Evolutionary conservation across 208 protist genomes (phyloP).

Genomic region (Wallacemonas sp.): DNA sequence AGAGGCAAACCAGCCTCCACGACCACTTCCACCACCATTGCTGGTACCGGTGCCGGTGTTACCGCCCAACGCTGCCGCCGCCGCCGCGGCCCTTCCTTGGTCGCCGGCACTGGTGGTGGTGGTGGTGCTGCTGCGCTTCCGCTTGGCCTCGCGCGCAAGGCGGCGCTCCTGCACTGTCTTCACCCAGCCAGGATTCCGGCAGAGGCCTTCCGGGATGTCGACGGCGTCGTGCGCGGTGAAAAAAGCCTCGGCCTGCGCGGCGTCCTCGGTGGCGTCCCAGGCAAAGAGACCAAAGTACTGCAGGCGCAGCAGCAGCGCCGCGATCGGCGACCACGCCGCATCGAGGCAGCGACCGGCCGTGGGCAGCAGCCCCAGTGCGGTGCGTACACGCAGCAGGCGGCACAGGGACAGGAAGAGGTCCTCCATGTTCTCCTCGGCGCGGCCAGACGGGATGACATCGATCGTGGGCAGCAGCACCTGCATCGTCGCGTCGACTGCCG

Average conservation of each 20-base stretch:
- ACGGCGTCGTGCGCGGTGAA: neutral
- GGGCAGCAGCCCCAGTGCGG: constrained; percentile 45
- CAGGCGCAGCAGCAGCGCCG: constrained; percentile 37
- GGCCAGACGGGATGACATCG: constrained; percentile 27
- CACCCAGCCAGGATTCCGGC: constrained; percentile 7
- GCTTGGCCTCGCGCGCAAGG: constrained; percentile 29
- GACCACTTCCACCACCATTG: constrained; percentile 17
- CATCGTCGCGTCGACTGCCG: constrained; percentile 42
- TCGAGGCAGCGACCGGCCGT: constrained; percentile 28
- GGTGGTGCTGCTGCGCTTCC: neutral
- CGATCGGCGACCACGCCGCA: constrained; percentile 42
- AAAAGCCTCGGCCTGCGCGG: neutral
- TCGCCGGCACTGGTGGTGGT: no score
- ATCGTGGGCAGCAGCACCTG: constrained; percentile 35
- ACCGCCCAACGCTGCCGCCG: no score
- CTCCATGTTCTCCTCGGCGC: constrained; percentile 36
- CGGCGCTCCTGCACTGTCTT: constrained; percentile 16
- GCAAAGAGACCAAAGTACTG: constrained; percentile 46
- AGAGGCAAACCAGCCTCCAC: constrained; percentile 58
- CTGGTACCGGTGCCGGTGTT: neutral
- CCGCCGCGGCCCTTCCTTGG: no score
- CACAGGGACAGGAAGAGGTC: constrained; percentile 36
- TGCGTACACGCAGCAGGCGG: constrained; percentile 40
- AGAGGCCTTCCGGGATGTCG: neutral
- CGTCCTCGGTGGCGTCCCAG: neutral